Evolutionary conservation across 768 basidiomycete genomes (phyloP).

Genomic region (Suillus spraguei): DNA sequence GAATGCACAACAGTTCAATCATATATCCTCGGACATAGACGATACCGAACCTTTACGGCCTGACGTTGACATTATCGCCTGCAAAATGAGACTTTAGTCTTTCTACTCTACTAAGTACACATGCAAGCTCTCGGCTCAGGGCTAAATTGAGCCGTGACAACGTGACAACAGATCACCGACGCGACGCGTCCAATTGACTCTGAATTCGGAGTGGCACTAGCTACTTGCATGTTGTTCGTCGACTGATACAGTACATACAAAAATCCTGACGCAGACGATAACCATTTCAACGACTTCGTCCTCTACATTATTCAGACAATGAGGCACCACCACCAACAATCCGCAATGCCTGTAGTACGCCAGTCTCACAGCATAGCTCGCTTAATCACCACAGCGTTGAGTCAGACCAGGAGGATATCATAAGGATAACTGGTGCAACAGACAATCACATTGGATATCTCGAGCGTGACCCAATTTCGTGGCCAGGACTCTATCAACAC

Average conservation of each 20-base stretch:
- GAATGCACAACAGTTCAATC: constrained; percentile 75
- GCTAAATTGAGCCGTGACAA: neutral
- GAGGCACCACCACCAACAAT: neutral
- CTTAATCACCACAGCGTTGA: neutral
- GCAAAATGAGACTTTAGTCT: constrained; percentile 1
- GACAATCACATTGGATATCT: constrained; percentile 96
- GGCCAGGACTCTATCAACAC: constrained; percentile 96
- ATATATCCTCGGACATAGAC: constrained; percentile 46
- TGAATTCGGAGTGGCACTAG: neutral
- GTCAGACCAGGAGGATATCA: constrained; percentile 64
- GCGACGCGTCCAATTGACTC: constrained; percentile 4
- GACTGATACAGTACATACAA: too few species aligned
- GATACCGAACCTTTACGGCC: neutral
- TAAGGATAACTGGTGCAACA: constrained; percentile 84
- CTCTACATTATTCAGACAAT: neutral
- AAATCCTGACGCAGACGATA: neutral
- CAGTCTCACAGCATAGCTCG: neutral
- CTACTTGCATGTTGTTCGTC: too few species aligned
- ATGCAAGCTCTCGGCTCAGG: too few species aligned
- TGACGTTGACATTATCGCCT: neutral
- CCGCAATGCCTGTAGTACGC: constrained; percentile 6
- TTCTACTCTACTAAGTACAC: neutral
- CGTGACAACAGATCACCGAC: constrained; percentile 2
- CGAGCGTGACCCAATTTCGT: constrained; percentile 91
- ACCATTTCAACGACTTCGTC: neutral